Evolutionary conservation across 2,329 filamentous ascomycete species (phyloP), one percentile per base, ranked within the genome.

Genomic region (Curvularia sp.): DNA sequence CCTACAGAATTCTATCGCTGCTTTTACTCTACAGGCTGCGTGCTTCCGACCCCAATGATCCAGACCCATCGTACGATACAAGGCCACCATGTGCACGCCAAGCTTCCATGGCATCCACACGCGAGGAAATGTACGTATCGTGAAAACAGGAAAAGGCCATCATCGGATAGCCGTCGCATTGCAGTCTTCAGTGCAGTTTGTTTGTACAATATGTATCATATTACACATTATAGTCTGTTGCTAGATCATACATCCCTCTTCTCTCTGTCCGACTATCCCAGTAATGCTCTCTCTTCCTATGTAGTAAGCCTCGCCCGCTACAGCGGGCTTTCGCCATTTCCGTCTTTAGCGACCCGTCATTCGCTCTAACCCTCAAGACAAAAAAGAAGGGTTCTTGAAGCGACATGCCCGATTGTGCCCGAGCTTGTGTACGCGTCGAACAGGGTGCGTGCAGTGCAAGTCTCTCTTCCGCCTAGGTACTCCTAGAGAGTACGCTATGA

Each of bases 11-110:
- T 10, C 21, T 18, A 21, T 46, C 15, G 49, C 42, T 42, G 49
- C 30, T 39, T 45, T 52, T 28, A 30, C 18, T 30, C 5, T 25
- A 9, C 54, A 30, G 42, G 41, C 3, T 27, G 13, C 32, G 23
- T 47, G 30, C 49, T 34, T 38, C 39, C 39, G 30, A 46, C 6
- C n/a, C n/a, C 27, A 25, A 41, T 27, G 30, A 15, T 42, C 21
- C 19, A 52, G 49, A 47, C 32, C 15, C 51, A 32, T 53, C 54
- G 34, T 53, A 57, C 41, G 34, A 57, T 43, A n/a, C 15, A 23
- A 47, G 41, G 25, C n/a, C 41, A 34, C 34, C 28, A 18, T 51
- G 27, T 27, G 28, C 28, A 39, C 41, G 34, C 49, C 42, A 53
- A 42, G 54, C 46, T 49, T 15, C 18, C 43, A 18, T 38, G 32